Evolutionary conservation across 2,329 filamentous ascomycete species (phyloP), one percentile per base, ranked within the genome.

Genomic region (Aureobasidium sp.): DNA sequence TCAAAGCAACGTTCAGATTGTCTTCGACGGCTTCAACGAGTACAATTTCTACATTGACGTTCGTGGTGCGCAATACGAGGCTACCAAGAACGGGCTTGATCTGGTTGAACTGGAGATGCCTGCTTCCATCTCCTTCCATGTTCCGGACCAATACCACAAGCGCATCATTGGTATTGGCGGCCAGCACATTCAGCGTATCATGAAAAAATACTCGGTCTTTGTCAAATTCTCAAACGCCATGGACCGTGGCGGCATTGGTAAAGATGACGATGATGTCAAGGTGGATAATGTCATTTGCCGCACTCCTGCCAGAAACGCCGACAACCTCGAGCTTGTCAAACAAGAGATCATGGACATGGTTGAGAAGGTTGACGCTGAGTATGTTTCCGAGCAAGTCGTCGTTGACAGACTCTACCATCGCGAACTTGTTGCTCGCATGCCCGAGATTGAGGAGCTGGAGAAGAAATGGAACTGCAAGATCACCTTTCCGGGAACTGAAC

Each of bases 401-500:
- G 90, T 97, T 63, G 91, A 97, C 67, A 88, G 93, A 50, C 78
- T 98, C 54, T 96, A 96, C 68, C 93, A 98, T 66, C 88, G 93
- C 59, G 89, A 95, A 71, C 82, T 98, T 56, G 86, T 98, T 66
- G 81, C 88, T 56, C 88, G 90, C 56, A 84, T 97, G 59, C 76
- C 81, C 39, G 88, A 96, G 65, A 89, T 98, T 55, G 91, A 97
- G 60, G 88, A 93, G 62, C 78, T 98, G 48, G 93, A 98, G 75
- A 94, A 95, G 78, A 96, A 95, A 73, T 97, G 90, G 86, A 97
- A 97, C 70, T 98, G 93, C 83, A 97, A 97, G 76, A 94, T 98
- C 65, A 88, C 90, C 61, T 98, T 98, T 67, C 93, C 93, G 6
- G 95, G 90, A 72, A 97, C 93, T 8, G 93, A 98, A 69, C 87